Percentiles rank a stretch among this genome's conserved stretches.
These are phyloP conservation scores for Eruca vesicaria DNA, from an alignment of 441 rosid genomes.

Conservation along the genomic window DNA sequence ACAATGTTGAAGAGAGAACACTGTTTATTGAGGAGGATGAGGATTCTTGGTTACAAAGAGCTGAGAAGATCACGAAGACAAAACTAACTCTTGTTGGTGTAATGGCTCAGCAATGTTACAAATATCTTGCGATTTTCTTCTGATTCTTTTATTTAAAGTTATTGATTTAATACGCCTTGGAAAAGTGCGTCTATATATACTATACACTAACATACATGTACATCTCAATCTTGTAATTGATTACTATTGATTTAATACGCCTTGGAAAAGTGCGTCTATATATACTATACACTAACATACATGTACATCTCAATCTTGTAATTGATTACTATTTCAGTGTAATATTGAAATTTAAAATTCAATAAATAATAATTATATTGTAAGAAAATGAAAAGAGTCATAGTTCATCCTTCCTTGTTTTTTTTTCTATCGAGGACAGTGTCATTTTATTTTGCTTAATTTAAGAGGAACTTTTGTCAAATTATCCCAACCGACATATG, in stretches of 20 bases:
- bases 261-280: not conserved
- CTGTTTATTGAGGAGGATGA: slow-evolving; percentile 32
- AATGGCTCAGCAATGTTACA: slow-evolving; percentile 33
- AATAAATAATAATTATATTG: no score
- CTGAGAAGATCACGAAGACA: slow-evolving; percentile 29
- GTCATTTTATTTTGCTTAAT: no score
- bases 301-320: slow-evolving; percentile 1
- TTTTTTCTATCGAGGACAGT: no score
- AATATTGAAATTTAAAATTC: no score
- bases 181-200: not conserved
- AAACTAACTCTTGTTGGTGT: slow-evolving; percentile 22
- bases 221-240: slow-evolving; percentile 1
- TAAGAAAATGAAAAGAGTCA: no score
- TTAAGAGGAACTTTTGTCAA: no score
- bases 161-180: slow-evolving; percentile 19
- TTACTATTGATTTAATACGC: slow-evolving; percentile 4
- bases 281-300: slow-evolving; percentile 7
- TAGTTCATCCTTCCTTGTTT: no score
- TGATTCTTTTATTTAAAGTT: not conserved
- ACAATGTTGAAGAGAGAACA: slow-evolving; percentile 27
- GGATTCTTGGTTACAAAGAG: slow-evolving; percentile 35
- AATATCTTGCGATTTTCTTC: slow-evolving; percentile 23
- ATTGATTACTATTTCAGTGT: not conserved
- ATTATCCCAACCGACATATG: no score
- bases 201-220: slow-evolving; percentile 1